Conservation (phyloP, 768 basidiomycete species). For the Lanmaoa pseudosensibilis region DNA sequence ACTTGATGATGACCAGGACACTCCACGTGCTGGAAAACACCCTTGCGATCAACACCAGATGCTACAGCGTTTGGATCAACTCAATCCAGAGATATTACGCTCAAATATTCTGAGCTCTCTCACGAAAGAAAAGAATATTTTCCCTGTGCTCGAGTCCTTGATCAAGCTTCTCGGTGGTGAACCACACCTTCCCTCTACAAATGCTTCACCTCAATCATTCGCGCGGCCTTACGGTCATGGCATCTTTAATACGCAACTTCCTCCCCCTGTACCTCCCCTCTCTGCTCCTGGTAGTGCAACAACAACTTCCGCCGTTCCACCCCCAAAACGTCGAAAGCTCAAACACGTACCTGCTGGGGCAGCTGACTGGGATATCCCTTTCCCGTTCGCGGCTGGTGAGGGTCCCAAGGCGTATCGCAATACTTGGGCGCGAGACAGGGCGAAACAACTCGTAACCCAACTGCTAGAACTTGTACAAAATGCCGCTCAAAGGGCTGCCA, state of each 20-base stretch:
- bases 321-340: constrained; percentile 61
- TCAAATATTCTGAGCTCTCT: constrained; percentile 62
- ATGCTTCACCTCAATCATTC: constrained; percentile 8
- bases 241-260: neutral
- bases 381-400: constrained; percentile 70
- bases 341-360: constrained; percentile 76
- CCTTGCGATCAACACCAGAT: neutral
- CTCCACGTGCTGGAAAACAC: constrained; percentile 21
- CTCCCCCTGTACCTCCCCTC: neutral
- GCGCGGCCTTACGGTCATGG: constrained; percentile 24
- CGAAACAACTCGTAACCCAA: constrained; percentile 60
- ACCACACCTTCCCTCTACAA: constrained; percentile 18
- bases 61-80: constrained; percentile 21
- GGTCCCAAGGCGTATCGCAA: constrained; percentile 64
- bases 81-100: constrained; percentile 45
- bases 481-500: constrained; percentile 61
- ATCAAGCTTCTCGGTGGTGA: constrained; percentile 52
- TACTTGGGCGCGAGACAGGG: constrained; percentile 66
- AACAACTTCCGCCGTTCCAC: constrained; percentile 14
- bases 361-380: constrained; percentile 80
- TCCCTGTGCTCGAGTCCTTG: constrained; percentile 63
- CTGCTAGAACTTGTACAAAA: constrained; percentile 58
- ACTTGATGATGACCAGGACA: constrained; percentile 56
- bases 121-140: constrained; percentile 62
- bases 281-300: neutral